Conservation (phyloP, 495 filamentous ascomycete species). For the Aspergillus funiculosus region DNA sequence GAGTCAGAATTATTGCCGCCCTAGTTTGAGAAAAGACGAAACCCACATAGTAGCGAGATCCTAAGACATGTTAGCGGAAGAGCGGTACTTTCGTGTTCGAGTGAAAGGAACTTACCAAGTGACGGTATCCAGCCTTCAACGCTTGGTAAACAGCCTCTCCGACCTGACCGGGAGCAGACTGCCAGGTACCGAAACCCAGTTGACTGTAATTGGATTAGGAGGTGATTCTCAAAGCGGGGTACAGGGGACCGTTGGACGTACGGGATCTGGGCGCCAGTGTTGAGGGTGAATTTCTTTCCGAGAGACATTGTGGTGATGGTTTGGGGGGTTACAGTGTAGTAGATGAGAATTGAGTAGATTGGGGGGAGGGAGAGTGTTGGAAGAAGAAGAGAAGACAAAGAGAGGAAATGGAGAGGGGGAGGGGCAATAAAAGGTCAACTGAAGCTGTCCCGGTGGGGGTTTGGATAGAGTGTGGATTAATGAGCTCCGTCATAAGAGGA, state of each 20-base stretch:
- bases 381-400: constrained; percentile 1
- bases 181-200: constrained; percentile 54
- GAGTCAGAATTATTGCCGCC: constrained; percentile 49
- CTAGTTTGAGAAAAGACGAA: not conserved
- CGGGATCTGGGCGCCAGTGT: constrained; percentile 41
- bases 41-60: constrained; percentile 44
- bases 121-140: constrained; percentile 51
- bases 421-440: constrained; percentile 8
- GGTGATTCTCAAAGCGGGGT: too few relatives aligned
- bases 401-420: constrained; percentile 1
- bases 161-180: constrained; percentile 48
- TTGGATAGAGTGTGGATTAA: not conserved
- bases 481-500: not conserved
- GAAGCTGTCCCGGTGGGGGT: constrained; percentile 13
- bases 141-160: constrained; percentile 49
- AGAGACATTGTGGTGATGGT: constrained; percentile 37
- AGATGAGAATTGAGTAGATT: not conserved
- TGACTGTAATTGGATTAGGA: constrained; percentile 21
- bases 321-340: constrained; percentile 6
- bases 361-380: not conserved
- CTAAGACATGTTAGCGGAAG: constrained; percentile 24
- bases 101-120: constrained; percentile 34
- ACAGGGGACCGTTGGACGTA: too few relatives aligned
- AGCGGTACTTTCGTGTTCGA: not conserved
- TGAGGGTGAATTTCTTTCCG: constrained; percentile 42